Conservation (phyloP, 140 eudicot species). For the Stevia rebaudiana region DNA sequence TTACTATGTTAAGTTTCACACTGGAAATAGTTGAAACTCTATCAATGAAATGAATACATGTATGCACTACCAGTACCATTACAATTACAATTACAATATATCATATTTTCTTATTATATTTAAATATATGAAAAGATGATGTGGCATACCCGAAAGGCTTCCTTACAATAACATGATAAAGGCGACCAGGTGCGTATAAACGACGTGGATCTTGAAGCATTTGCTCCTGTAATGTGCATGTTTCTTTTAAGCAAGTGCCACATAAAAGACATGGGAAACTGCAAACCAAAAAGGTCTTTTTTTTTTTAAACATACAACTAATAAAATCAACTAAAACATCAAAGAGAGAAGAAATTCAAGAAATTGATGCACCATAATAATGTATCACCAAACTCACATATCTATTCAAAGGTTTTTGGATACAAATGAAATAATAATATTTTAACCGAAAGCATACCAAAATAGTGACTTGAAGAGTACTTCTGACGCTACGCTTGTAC, state of each 20-base stretch:
- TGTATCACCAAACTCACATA: not conserved
- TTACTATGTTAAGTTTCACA: not conserved
- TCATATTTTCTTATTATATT: not conserved
- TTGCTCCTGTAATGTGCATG: conserved; percentile 75
- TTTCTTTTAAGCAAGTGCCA: conserved; percentile 82
- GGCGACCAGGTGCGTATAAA: conserved; percentile 96
- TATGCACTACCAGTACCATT: not conserved
- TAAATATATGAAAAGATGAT: conserved; percentile 1
- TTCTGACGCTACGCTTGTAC: conserved; percentile 89
- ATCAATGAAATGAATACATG: not conserved
- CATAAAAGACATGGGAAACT: conserved; percentile 96
- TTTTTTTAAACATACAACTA: not conserved
- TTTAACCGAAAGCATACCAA: conserved; percentile 61
- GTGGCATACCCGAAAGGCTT: conserved; percentile 76
- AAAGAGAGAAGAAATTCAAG: not conserved
- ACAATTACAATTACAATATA: not conserved
- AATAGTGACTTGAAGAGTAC: conserved; percentile 70
- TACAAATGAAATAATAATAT: conserved; percentile 6
- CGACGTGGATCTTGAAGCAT: conserved; percentile 92
- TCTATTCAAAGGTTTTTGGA: not conserved
- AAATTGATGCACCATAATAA: not conserved
- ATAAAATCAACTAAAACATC: not conserved
- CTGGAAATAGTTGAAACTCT: not conserved
- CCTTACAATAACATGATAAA: conserved; percentile 93
- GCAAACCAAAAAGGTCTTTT: conserved; percentile 23